These are phyloP conservation scores for Neurospora tetrasperma DNA, from an alignment of 495 filamentous ascomycete species.

Conservation along the genomic window DNA sequence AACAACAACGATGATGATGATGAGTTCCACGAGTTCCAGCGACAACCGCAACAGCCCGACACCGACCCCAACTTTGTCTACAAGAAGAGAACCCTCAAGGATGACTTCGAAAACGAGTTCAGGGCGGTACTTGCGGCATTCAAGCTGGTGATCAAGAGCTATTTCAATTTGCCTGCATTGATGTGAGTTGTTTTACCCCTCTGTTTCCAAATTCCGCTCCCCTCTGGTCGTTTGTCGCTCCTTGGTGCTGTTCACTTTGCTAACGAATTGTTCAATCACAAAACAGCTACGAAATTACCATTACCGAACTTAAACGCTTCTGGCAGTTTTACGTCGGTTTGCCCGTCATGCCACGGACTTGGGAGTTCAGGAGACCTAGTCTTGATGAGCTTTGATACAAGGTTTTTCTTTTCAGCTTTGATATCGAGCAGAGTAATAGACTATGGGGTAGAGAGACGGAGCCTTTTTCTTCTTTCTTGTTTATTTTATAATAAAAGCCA, in stretches of 20 bases:
- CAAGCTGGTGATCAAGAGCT: slow-evolving; percentile 57
- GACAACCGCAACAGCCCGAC: slow-evolving; percentile 1
- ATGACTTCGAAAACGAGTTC: slow-evolving; percentile 56
- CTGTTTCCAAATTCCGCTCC: too few species aligned
- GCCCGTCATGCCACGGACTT: slow-evolving; percentile 57
- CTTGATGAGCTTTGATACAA: slow-evolving; percentile 40
- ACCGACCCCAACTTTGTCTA: background rate
- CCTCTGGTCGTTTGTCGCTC: too few species aligned
- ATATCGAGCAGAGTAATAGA: background rate
- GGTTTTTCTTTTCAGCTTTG: slow-evolving; percentile 7
- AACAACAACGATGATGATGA: slow-evolving; percentile 26
- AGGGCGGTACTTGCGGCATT: slow-evolving; percentile 48
- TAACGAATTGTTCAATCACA: too few species aligned
- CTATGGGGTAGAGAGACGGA: background rate
- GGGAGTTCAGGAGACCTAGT: slow-evolving; percentile 48
- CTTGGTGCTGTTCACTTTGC: too few species aligned
- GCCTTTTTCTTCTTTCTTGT: background rate
- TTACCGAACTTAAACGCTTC: slow-evolving; percentile 49
- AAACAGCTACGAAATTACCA: slow-evolving; percentile 48
- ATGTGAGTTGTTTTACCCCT: slow-evolving; percentile 48
- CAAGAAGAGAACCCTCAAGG: slow-evolving; percentile 32
- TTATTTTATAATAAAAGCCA: slow-evolving; percentile 1
- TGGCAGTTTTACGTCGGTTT: slow-evolving; percentile 75
- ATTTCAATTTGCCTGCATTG: slow-evolving; percentile 55
- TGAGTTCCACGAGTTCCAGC: slow-evolving; percentile 15